Percentiles rank a stretch among this genome's conserved stretches.
These are phyloP conservation scores for Aureobasidium sp. DNA, from an alignment of 2,329 filamentous ascomycete species.

Conservation along the genomic window DNA sequence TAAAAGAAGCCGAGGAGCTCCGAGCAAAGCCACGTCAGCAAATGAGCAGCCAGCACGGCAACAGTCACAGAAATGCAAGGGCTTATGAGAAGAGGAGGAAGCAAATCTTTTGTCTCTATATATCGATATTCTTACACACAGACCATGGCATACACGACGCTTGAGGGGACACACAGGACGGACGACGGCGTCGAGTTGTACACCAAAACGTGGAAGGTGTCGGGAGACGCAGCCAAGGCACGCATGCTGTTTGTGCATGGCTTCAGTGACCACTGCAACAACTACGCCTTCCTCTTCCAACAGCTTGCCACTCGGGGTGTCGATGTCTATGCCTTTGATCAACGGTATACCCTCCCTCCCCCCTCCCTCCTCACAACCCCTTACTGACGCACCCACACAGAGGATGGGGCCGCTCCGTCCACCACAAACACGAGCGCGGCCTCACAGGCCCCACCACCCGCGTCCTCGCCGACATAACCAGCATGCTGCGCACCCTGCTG, in stretches of 20 bases:
- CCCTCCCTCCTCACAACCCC: background rate
- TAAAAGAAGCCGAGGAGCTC: background rate
- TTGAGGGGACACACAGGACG: conserved; percentile 42
- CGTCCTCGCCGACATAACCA: conserved; percentile 70
- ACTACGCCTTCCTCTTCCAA: conserved; percentile 67
- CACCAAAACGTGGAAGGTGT: conserved; percentile 53
- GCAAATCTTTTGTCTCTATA: background rate
- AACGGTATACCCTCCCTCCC: conserved; percentile 36
- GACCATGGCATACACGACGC: background rate
- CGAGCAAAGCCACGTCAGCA: conserved; percentile 1
- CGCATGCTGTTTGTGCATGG: conserved; percentile 79
- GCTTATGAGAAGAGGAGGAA: background rate
- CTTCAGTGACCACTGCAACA: conserved; percentile 74
- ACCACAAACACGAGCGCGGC: conserved; percentile 53
- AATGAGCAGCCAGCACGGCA: background rate
- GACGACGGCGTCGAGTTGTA: conserved; percentile 48
- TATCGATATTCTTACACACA: background rate
- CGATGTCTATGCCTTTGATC: conserved; percentile 69
- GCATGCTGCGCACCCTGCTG: conserved; percentile 57
- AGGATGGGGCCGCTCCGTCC: conserved; percentile 74
- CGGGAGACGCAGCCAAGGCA: conserved; percentile 40
- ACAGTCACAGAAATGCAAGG: background rate
- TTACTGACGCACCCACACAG: conserved; percentile 18
- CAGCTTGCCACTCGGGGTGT: conserved; percentile 62
- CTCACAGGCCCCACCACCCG: conserved; percentile 62